phyloP scores from a whole-genome alignment of 75 land plant species.

The Chamaecyparis obtusa region DNA sequence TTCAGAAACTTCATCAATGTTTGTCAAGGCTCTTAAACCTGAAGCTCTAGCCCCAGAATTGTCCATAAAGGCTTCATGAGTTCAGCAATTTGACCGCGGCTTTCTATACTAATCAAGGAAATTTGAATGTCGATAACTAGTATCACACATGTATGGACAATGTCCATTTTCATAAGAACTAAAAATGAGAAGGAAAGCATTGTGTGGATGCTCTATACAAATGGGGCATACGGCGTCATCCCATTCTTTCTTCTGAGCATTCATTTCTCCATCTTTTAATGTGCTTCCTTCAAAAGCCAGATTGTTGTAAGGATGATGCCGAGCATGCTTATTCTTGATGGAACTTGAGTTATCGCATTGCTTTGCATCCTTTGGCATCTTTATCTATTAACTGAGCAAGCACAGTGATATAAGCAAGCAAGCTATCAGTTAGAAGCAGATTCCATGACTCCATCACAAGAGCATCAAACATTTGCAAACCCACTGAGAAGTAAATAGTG shows the following conservation, averaged over 20 bases:
- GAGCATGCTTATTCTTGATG: background rate
- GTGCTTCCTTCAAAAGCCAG: conserved; percentile 28
- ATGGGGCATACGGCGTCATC: conserved; percentile 77
- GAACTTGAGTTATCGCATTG: conserved; percentile 10
- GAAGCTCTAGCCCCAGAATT: background rate
- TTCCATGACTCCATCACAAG: background rate
- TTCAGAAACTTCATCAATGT: conserved; percentile 2
- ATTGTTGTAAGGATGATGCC: conserved; percentile 9
- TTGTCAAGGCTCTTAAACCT: background rate
- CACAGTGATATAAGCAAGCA: conserved; percentile 11
- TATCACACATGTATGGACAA: conserved; percentile 74
- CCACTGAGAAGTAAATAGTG: conserved; percentile 8
- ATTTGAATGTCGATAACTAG: conserved; percentile 87
- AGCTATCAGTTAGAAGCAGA: background rate
- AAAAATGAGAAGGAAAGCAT: conserved; percentile 80
- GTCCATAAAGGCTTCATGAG: background rate
- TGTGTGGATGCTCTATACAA: conserved; percentile 87
- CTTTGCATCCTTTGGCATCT: conserved; percentile 9
- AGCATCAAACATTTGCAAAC: conserved; percentile 13
- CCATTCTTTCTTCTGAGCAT: conserved; percentile 55
- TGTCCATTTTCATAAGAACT: conserved; percentile 73
- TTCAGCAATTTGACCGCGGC: conserved; percentile 11
- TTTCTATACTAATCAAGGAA: conserved; percentile 68
- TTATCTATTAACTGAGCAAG: conserved; percentile 9
- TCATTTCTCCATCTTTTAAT: conserved; percentile 29